These are phyloP conservation scores for Podospora pseudopauciseta DNA, from an alignment of 495 filamentous ascomycete genomes.

Conservation along the genomic window DNA sequence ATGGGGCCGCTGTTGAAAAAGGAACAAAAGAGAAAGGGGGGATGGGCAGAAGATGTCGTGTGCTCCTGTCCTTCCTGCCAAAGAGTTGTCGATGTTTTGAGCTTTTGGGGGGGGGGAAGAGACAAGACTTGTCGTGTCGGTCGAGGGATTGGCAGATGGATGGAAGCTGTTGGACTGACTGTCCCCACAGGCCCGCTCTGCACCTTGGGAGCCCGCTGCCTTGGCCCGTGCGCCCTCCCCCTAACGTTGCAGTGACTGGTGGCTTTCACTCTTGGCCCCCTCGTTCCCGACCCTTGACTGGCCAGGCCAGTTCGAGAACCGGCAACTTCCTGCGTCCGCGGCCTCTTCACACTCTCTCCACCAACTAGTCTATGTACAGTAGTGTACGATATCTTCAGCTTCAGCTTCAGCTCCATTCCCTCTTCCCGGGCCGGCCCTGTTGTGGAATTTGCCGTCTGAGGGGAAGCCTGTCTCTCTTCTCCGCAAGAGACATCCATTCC, in stretches of 20 bases:
- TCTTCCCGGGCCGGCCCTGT: too few species aligned
- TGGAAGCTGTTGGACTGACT: constrained; percentile 28
- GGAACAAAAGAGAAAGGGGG: constrained; percentile 26
- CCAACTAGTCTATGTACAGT: neutral
- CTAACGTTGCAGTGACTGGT: neutral
- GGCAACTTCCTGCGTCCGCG: neutral
- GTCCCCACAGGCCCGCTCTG: constrained; percentile 9
- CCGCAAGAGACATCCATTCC: neutral
- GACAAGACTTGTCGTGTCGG: constrained; percentile 33
- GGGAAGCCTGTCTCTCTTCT: neutral
- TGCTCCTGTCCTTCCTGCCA: constrained; percentile 36
- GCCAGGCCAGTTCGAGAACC: neutral
- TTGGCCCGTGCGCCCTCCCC: constrained; percentile 16
- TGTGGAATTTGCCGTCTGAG: neutral
- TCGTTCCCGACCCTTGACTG: neutral
- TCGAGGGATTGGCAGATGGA: constrained; percentile 28
- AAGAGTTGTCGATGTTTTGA: constrained; percentile 1
- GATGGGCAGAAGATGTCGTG: constrained; percentile 23
- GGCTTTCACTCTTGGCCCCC: constrained; percentile 3
- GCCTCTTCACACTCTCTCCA: neutral
- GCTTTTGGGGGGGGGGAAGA: constrained; percentile 34
- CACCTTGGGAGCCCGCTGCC: constrained; percentile 10
- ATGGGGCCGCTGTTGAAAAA: constrained; percentile 24
- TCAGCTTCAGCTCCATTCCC: neutral
- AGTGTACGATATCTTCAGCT: neutral